Conservation (phyloP, 2,329 filamentous ascomycete species). For the Beauveria rudraprayagi region DNA sequence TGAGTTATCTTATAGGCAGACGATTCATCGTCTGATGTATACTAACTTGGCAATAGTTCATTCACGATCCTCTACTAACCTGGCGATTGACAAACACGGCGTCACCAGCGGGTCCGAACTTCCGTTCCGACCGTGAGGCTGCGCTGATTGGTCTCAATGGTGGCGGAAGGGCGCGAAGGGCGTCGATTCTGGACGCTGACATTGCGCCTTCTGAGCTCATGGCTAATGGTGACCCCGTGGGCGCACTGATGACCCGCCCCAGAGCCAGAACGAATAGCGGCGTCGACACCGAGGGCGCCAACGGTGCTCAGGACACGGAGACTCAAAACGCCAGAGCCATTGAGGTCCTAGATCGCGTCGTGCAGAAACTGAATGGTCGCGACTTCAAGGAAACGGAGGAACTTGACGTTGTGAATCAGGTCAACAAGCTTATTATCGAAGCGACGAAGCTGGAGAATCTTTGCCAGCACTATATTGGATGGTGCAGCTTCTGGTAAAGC, state of each 20-base stretch:
- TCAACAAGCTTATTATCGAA: slow-evolving; percentile 89
- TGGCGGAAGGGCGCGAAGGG: slow-evolving; percentile 50
- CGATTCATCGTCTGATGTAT: background rate
- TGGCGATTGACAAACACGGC: slow-evolving; percentile 73
- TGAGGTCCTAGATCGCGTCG: slow-evolving; percentile 83
- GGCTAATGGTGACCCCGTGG: slow-evolving; percentile 36
- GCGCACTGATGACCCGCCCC: slow-evolving; percentile 39
- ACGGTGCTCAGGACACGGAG: slow-evolving; percentile 47
- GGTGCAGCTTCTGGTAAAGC: slow-evolving; percentile 91
- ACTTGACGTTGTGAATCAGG: slow-evolving; percentile 76
- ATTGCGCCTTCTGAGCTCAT: slow-evolving; percentile 52
- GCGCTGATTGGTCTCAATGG: slow-evolving; percentile 37
- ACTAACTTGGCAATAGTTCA: slow-evolving; percentile 56
- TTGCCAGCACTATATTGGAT: slow-evolving; percentile 98
- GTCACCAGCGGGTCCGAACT: slow-evolving; percentile 59
- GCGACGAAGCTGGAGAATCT: slow-evolving; percentile 95
- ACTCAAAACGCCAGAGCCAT: slow-evolving; percentile 88
- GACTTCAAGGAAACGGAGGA: slow-evolving; percentile 87
- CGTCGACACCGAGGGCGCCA: slow-evolving; percentile 27
- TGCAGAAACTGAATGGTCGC: slow-evolving; percentile 88
- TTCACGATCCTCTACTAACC: slow-evolving; percentile 96
- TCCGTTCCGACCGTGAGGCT: slow-evolving; percentile 51
- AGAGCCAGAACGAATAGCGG: slow-evolving; percentile 56
- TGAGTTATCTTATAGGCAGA: slow-evolving; percentile 43
- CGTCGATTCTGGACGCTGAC: slow-evolving; percentile 61